Conservation (phyloP, 2,329 filamentous ascomycete species). For the Septoria linicola region DNA sequence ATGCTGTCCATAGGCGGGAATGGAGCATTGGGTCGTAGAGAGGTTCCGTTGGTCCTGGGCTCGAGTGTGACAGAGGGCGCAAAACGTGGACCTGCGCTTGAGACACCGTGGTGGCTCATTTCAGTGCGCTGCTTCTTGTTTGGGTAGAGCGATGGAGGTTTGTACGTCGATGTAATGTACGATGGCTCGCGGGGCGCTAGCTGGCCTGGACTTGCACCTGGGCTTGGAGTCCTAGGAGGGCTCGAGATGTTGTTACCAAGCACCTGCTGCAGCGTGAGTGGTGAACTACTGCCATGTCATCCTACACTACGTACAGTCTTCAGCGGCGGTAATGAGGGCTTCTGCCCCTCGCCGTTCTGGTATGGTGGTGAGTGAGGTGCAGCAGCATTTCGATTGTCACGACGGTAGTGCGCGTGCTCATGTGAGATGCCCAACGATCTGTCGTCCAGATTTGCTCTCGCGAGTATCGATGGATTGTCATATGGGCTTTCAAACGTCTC, state of each 20-base stretch:
- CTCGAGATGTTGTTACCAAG: conserved; percentile 34
- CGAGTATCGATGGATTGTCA: conserved; percentile 12
- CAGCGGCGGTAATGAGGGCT: conserved; percentile 37
- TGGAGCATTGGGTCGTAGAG: conserved; percentile 16
- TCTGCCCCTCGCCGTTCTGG: conserved; percentile 27
- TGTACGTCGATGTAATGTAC: conserved; percentile 35
- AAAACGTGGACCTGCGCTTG: conserved; percentile 16
- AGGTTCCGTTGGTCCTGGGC: conserved; percentile 12
- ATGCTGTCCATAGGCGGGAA: conserved; percentile 24
- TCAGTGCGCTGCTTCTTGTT: conserved; percentile 38
- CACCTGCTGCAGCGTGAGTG: conserved; percentile 24
- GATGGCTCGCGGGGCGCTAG: conserved; percentile 35
- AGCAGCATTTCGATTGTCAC: conserved; percentile 26
- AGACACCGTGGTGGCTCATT: conserved; percentile 4
- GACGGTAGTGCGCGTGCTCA: conserved; percentile 18
- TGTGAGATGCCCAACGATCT: conserved; percentile 14
- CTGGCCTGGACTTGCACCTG: conserved; percentile 27
- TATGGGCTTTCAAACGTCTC: conserved; percentile 28
- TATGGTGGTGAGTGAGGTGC: conserved; percentile 36
- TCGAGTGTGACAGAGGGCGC: conserved; percentile 20
- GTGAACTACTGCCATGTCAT: neutral
- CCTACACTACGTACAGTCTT: conserved; percentile 31
- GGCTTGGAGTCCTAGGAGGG: conserved; percentile 35
- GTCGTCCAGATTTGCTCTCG: conserved; percentile 5
- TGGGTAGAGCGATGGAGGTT: conserved; percentile 38